Evolutionary conservation across 768 basidiomycete genomes (phyloP).

Genomic region (Terana coerulea): DNA sequence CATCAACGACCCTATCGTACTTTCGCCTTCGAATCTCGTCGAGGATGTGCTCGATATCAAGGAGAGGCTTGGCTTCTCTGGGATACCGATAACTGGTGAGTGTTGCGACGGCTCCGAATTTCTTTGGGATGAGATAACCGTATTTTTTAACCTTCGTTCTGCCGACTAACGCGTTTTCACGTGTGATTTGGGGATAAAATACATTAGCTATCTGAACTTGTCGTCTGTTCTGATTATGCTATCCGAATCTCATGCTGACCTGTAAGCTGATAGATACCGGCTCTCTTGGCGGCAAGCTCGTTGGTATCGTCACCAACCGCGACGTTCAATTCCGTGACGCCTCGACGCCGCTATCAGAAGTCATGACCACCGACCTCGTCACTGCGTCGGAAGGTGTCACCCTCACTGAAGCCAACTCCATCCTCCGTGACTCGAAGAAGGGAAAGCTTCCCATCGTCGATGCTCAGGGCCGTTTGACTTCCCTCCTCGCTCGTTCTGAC

Average conservation of each 20-base stretch:
- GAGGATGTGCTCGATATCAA: constrained; percentile 94
- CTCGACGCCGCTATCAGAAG: constrained; percentile 59
- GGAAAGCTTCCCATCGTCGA: constrained; percentile 92
- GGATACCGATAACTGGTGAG: constrained; percentile 96
- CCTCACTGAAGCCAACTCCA: constrained; percentile 85
- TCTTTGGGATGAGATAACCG: constrained; percentile 21
- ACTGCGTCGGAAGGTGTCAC: constrained; percentile 88
- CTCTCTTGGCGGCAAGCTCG: constrained; percentile 80
- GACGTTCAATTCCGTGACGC: constrained; percentile 90
- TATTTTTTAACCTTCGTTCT: constrained; percentile 82
- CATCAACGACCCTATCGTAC: constrained; percentile 90
- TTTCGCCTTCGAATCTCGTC: constrained; percentile 73
- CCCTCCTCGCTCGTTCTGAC: constrained; percentile 94
- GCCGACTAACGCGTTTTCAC: constrained; percentile 64
- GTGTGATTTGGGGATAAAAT: constrained; percentile 72
- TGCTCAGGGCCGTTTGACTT: constrained; percentile 57
- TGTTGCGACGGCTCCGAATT: constrained; percentile 20
- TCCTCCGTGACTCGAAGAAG: constrained; percentile 95
- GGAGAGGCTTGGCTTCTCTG: constrained; percentile 86
- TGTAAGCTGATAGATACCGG: constrained; percentile 65
- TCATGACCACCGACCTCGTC: constrained; percentile 90
- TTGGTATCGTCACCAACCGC: constrained; percentile 95
- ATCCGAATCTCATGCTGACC: constrained; percentile 19
- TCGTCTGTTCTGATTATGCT: constrained; percentile 13
- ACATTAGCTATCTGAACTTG: constrained; percentile 34